Conservation (phyloP, 164 flowering plant genomes). For the Chimonanthus salicifolius region DNA sequence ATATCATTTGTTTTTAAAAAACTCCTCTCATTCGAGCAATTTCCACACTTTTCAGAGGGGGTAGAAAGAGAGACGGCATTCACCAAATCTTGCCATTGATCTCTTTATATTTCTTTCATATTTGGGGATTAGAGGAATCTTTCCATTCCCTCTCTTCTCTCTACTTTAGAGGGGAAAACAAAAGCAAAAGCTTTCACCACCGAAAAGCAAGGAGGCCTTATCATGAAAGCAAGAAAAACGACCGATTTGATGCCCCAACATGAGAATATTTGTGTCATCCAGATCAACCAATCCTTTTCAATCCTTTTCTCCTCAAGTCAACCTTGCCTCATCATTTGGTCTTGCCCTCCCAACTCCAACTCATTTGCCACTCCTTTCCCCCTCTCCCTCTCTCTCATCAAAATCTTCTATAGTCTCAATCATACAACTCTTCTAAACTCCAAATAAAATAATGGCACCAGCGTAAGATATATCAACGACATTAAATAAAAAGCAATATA, state of each 20-base stretch:
- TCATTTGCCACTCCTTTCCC: conserved; percentile 42
- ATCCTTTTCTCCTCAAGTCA: conserved; percentile 58
- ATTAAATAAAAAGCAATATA: too few species aligned
- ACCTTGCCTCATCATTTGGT: conserved; percentile 99
- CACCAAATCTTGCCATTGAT: conserved; percentile 8
- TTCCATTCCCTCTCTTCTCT: conserved; percentile 7
- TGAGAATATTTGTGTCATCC: conserved; percentile 20
- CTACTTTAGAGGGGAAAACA: conserved; percentile 9
- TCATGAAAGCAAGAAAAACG: conserved; percentile 65
- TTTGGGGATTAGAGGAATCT: conserved; percentile 63
- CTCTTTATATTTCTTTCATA: conserved; percentile 19
- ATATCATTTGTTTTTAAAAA: neutral
- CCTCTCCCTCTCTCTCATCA: too few species aligned
- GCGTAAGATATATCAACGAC: too few species aligned
- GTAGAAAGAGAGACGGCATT: conserved; percentile 35
- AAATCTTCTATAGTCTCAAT: too few species aligned
- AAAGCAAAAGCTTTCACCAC: conserved; percentile 37
- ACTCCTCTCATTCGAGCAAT: neutral
- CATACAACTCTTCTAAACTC: too few species aligned
- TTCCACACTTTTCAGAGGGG: neutral
- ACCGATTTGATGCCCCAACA: conserved; percentile 70
- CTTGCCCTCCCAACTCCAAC: conserved; percentile 54
- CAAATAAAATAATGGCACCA: too few species aligned
- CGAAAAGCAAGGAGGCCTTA: conserved; percentile 80
- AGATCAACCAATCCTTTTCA: conserved; percentile 6